Percentiles rank a stretch among this genome's conserved stretches.
Conservation (phyloP, 495 filamentous ascomycete species). For the Penicillium dipodomyicola region DNA sequence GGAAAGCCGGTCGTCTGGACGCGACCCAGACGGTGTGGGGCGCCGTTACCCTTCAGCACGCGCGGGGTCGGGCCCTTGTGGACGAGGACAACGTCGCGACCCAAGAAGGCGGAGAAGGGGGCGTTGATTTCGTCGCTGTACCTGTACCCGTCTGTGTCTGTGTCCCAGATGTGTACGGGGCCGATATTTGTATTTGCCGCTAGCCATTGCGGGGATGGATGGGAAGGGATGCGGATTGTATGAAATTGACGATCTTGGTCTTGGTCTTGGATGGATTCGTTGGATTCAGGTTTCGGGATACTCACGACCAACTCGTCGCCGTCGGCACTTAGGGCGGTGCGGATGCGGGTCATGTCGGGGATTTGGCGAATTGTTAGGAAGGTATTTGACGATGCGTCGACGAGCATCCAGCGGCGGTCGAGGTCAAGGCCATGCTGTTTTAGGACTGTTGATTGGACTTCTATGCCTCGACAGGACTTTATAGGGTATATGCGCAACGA, state of each 20-base stretch:
- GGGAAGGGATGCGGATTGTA: conserved; percentile 32
- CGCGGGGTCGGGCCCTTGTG: conserved; percentile 46
- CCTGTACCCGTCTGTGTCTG: conserved; percentile 40
- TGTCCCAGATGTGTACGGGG: conserved; percentile 42
- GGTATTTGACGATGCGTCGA: conserved; percentile 35
- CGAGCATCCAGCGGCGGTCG: conserved; percentile 62
- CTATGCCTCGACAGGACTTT: conserved; percentile 82
- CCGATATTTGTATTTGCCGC: conserved; percentile 29
- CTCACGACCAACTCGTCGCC: conserved; percentile 26
- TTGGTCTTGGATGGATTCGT: conserved; percentile 1
- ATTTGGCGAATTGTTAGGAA: conserved; percentile 48
- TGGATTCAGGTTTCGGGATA: conserved; percentile 18
- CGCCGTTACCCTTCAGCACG: conserved; percentile 41
- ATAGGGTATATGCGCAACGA: conserved; percentile 79
- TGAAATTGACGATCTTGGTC: neutral
- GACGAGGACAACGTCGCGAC: conserved; percentile 34
- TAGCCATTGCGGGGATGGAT: conserved; percentile 35
- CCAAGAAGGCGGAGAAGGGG: conserved; percentile 35
- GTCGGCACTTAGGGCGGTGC: conserved; percentile 32
- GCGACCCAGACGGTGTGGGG: conserved; percentile 35
- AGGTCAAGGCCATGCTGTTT: conserved; percentile 72
- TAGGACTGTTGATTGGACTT: conserved; percentile 62
- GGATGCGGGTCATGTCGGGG: conserved; percentile 44
- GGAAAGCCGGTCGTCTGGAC: conserved; percentile 41
- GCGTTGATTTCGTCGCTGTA: conserved; percentile 35